These are phyloP conservation scores for Achlya hypogyna DNA, from an alignment of 352 stramenopile species.

Conservation along the genomic window DNA sequence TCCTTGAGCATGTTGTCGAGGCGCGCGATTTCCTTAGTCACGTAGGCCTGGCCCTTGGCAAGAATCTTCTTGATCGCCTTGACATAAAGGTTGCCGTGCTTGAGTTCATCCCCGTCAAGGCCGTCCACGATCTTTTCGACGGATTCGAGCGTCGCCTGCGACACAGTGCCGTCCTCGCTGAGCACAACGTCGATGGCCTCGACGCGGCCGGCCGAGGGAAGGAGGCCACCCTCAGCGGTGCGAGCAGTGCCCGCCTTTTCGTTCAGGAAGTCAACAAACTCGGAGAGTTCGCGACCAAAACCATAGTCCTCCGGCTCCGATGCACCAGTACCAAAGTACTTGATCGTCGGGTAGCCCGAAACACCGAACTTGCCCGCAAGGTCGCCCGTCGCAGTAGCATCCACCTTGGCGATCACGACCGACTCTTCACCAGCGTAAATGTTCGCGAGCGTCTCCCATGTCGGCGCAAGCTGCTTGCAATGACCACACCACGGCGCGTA, in stretches of 20 bases:
- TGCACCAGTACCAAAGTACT: conserved; percentile 81
- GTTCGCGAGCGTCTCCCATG: conserved; percentile 77
- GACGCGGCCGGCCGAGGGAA: conserved; percentile 60
- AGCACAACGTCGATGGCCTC: conserved; percentile 79
- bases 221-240: conserved; percentile 65
- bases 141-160: conserved; percentile 53
- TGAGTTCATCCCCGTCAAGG: conserved; percentile 52
- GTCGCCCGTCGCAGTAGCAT: conserved; percentile 52
- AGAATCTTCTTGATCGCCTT: conserved; percentile 89
- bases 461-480: conserved; percentile 86
- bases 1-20: conserved; percentile 69
- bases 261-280: conserved; percentile 88
- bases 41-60: conserved; percentile 75
- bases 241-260: conserved; percentile 81
- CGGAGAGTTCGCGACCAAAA: conserved; percentile 68
- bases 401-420: conserved; percentile 78
- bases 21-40: conserved; percentile 74
- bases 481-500: conserved; percentile 92
- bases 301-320: conserved; percentile 82
- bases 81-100: conserved; percentile 78
- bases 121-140: conserved; percentile 59
- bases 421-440: conserved; percentile 68
- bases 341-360: conserved; percentile 87
- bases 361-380: conserved; percentile 76
- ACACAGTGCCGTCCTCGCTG: conserved; percentile 60